Conservation (phyloP, 2,329 filamentous ascomycete species). For the Chrysosporium keratinophilum region DNA sequence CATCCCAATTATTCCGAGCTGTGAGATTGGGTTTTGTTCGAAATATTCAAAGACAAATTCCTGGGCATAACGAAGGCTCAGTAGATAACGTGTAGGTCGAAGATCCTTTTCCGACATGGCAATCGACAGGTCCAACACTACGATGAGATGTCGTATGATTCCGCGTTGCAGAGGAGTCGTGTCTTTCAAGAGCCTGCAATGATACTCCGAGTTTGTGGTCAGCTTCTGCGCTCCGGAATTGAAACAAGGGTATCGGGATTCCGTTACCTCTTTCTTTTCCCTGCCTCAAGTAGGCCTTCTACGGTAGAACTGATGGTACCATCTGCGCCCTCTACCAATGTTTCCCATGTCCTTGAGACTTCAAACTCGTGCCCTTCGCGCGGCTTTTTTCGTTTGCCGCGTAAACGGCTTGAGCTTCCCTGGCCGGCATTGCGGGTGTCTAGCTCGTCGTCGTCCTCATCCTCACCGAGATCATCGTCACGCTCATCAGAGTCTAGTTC, state of each 20-base stretch:
- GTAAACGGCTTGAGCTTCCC: not conserved
- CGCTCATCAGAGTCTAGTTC: slow-evolving; percentile 39
- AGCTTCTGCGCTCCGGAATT: not conserved
- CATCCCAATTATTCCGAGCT: slow-evolving; percentile 87
- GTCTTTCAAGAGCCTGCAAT: slow-evolving; percentile 66
- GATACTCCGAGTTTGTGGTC: not conserved
- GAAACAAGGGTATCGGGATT: not conserved
- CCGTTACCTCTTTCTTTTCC: slow-evolving; percentile 60
- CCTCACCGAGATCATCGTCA: slow-evolving; percentile 13
- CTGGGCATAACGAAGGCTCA: slow-evolving; percentile 70
- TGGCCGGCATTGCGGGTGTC: slow-evolving; percentile 7
- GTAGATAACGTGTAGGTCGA: slow-evolving; percentile 72
- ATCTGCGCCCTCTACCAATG: slow-evolving; percentile 66
- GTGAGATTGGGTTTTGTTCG: slow-evolving; percentile 96
- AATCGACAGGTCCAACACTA: slow-evolving; percentile 83
- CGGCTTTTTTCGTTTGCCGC: slow-evolving; percentile 28
- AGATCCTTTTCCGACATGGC: slow-evolving; percentile 95
- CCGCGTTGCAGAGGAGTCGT: slow-evolving; percentile 91
- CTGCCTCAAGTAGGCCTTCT: slow-evolving; percentile 65
- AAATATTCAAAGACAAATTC: slow-evolving; percentile 92
- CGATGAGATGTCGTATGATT: slow-evolving; percentile 90
- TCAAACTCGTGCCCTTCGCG: slow-evolving; percentile 36
- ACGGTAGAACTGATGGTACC: slow-evolving; percentile 63
- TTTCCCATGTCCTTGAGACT: slow-evolving; percentile 50
- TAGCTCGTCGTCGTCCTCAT: slow-evolving; percentile 18